These are phyloP conservation scores for Fusarium sp. DNA, from an alignment of 2,329 filamentous ascomycete genomes.

Conservation along the genomic window DNA sequence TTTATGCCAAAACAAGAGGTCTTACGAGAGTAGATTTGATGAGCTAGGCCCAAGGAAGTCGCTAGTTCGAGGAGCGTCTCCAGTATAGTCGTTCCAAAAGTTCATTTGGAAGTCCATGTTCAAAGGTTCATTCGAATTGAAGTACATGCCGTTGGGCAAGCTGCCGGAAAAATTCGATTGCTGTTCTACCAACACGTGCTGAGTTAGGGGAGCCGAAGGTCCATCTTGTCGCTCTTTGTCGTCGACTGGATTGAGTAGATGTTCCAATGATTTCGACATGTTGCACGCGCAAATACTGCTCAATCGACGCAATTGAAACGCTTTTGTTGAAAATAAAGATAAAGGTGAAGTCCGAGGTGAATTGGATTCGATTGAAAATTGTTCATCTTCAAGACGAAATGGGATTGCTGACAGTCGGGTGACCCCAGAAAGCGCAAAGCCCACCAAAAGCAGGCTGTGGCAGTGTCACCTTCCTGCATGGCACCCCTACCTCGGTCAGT, in stretches of 20 bases:
- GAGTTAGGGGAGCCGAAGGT: fast-evolving
- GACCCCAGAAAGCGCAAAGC: neutral
- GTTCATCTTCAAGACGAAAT: neutral
- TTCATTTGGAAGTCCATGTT: neutral
- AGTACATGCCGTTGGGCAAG: fast-evolving
- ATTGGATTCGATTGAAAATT: neutral
- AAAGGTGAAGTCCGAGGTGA: neutral
- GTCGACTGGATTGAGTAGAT: neutral
- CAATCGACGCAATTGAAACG: neutral
- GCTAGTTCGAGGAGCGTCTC: neutral
- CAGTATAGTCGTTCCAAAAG: neutral
- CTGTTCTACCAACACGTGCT: fast-evolving
- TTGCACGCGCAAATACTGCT: neutral
- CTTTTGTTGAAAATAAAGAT: neutral
- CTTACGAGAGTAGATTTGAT: neutral
- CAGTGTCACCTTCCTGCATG: neutral
- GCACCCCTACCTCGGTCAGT: neutral
- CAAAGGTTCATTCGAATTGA: fast-evolving
- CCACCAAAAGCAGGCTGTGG: slow-evolving; percentile 11
- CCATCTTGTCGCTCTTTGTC: neutral
- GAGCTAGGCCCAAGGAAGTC: neutral
- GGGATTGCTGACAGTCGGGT: neutral
- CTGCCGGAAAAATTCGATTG: fast-evolving
- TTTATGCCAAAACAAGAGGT: fast-evolving
- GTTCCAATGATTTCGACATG: neutral